Evolutionary conservation across 2,329 filamentous ascomycete species (phyloP).

Genomic region (Colletotrichum incanum): DNA sequence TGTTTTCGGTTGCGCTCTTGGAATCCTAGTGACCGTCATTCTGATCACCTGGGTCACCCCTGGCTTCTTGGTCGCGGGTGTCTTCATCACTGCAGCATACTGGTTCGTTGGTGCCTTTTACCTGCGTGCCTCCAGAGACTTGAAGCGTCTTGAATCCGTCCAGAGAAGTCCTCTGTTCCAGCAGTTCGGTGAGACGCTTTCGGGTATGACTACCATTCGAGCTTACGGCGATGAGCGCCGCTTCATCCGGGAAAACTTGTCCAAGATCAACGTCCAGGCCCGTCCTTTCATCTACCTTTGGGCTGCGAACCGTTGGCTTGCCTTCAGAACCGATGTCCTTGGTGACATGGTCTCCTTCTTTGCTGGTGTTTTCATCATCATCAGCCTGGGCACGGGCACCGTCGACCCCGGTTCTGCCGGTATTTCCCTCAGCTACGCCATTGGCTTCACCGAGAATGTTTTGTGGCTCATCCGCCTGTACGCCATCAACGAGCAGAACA

Average conservation of each 20-base stretch:
- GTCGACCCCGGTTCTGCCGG: slow-evolving; percentile 94
- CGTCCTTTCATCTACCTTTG: slow-evolving; percentile 97
- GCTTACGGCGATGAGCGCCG: slow-evolving; percentile 95
- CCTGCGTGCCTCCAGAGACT: slow-evolving; percentile 90
- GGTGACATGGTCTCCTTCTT: slow-evolving; percentile 95
- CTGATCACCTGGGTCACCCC: slow-evolving; percentile 93
- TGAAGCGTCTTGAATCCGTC: slow-evolving; percentile 95
- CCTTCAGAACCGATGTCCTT: slow-evolving; percentile 90
- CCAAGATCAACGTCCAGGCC: slow-evolving; percentile 90
- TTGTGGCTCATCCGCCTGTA: slow-evolving; percentile 97
- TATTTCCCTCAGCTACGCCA: slow-evolving; percentile 94
- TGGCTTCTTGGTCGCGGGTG: slow-evolving; percentile 87
- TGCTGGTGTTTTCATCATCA: slow-evolving; percentile 90
- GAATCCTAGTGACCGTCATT: slow-evolving; percentile 86
- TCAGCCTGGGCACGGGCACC: slow-evolving; percentile 76
- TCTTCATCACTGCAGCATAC: slow-evolving; percentile 89
- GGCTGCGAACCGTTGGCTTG: slow-evolving; percentile 97
- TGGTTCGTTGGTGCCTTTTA: slow-evolving; percentile 90
- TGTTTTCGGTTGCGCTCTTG: slow-evolving; percentile 75
- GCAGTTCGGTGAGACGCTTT: slow-evolving; percentile 96
- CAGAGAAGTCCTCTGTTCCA: slow-evolving; percentile 96
- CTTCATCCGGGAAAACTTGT: slow-evolving; percentile 93
- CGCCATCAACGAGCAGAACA: slow-evolving; percentile 96
- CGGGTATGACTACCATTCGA: slow-evolving; percentile 95
- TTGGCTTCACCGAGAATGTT: slow-evolving; percentile 97